Evolutionary conservation across 1,284 basidiomycete species (phyloP), one percentile per base, ranked within the genome.

Genomic region (Microbotryomycetes sp.): DNA sequence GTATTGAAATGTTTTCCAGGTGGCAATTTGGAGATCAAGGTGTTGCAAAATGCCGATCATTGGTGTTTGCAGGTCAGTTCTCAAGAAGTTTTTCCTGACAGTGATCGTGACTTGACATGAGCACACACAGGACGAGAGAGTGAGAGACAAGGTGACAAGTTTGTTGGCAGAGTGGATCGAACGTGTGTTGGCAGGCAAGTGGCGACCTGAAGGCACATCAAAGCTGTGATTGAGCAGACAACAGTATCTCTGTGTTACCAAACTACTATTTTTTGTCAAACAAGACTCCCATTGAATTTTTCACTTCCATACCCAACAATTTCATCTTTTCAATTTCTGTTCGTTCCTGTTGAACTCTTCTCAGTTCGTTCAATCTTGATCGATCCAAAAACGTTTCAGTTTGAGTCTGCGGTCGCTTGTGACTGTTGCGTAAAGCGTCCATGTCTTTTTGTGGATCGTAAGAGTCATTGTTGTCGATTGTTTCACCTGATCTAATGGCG

Each of bases 401-500:
- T 69, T 88, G 30, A 84, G 32, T 78, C 77, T 1, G 77, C 69
- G 59, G 80, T 71, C 84, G 83, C 79, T 88, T 87, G 72, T 86
- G 83, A 26, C 58, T 31, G n/a, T 56, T 25, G 5, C 50, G 55
- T 6, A 56, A 54, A n/a, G 54, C 63, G 67, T 82, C 85, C 78
- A 92, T 77, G 75, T 94, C 91, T 52, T 85, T 87, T 51, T 81
- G 78, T 26, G 86, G 83, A 74, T 94, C 87, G 75, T 93, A 94
- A 6, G 69, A 66, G 45, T 71, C 69, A 71, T 84, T 83, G 58
- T 84, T 81, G 2, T 82, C 71, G 4, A 89, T 75, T 60, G 82
- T 85, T 70, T 89, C 88, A 48, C 91, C 91, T 31, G 84, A 80
- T 31, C 89, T 84, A 55, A 93, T 78, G 30, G 88, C 84, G 29